phyloP scores from a whole-genome alignment of 768 basidiomycete genomes.

The Phlegmacium glaucopus region DNA sequence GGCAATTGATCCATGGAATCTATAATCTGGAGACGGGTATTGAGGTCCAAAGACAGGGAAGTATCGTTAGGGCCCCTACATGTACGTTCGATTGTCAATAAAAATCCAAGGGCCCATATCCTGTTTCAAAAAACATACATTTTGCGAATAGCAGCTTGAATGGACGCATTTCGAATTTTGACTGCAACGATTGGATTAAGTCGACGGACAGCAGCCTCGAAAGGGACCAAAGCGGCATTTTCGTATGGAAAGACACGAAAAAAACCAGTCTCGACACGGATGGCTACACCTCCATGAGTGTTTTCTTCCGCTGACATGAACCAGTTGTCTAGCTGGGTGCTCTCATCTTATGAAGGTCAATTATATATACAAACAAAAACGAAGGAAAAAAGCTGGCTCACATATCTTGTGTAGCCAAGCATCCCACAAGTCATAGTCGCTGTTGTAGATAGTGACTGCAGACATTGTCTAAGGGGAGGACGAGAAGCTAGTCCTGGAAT shows the following conservation, averaged over 20 bases:
- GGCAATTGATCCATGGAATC: conserved; percentile 64
- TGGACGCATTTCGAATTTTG: conserved; percentile 68
- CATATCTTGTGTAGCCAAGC: conserved; percentile 78
- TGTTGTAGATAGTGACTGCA: conserved; percentile 44
- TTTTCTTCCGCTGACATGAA: conserved; percentile 77
- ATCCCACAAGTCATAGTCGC: conserved; percentile 79
- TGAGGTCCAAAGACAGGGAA: conserved; percentile 67
- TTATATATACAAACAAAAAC: neutral
- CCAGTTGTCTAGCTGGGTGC: conserved; percentile 68
- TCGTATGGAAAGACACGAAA: conserved; percentile 89
- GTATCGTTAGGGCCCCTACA: conserved; percentile 47
- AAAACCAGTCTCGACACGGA: conserved; percentile 55
- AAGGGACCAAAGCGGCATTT: conserved; percentile 67
- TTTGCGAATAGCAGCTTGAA: conserved; percentile 71
- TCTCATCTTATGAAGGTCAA: conserved; percentile 49
- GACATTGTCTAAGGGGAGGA: conserved; percentile 17
- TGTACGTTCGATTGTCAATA: neutral
- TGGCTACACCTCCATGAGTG: conserved; percentile 67
- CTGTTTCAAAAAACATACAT: conserved; percentile 51
- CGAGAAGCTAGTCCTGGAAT: conserved; percentile 9
- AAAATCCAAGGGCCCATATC: too few species aligned
- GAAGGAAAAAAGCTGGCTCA: conserved; percentile 15
- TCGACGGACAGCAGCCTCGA: conserved; percentile 71
- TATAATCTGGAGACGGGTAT: conserved; percentile 84
- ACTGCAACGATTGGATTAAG: conserved; percentile 86